phyloP scores from a whole-genome alignment of 352 stramenopile species.

The Phytophthora kernoviae region DNA sequence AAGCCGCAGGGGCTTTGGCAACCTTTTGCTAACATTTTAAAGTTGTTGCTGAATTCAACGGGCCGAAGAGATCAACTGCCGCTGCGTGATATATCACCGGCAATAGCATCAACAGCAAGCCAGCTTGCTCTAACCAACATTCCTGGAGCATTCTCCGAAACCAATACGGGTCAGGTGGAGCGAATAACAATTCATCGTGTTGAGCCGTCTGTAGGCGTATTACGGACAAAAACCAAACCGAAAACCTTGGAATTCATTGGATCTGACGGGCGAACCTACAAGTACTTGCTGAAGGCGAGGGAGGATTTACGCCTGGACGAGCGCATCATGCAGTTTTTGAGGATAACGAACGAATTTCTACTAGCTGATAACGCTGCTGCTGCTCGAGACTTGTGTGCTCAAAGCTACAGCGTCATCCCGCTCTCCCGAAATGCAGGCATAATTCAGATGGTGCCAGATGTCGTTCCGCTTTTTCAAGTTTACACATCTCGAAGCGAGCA shows the following conservation, averaged over 20 bases:
- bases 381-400: slow-evolving; percentile 48
- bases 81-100: slow-evolving; percentile 77
- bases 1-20: slow-evolving; percentile 51
- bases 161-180: slow-evolving; percentile 19
- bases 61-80: slow-evolving; percentile 58
- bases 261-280: slow-evolving; percentile 71
- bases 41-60: slow-evolving; percentile 45
- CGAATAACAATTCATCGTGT: slow-evolving; percentile 47
- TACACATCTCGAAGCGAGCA: slow-evolving; percentile 59
- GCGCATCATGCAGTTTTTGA: slow-evolving; percentile 90
- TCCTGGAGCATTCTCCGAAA: slow-evolving; percentile 45
- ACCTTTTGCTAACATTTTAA: slow-evolving; percentile 79
- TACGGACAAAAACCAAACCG: slow-evolving; percentile 87
- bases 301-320: slow-evolving; percentile 91
- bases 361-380: slow-evolving; percentile 44
- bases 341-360: slow-evolving; percentile 76
- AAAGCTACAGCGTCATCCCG: slow-evolving; percentile 83
- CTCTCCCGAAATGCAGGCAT: slow-evolving; percentile 79
- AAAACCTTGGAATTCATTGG: slow-evolving; percentile 85
- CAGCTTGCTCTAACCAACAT: slow-evolving; percentile 55
- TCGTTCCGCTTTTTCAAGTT: slow-evolving; percentile 83
- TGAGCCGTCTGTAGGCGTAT: slow-evolving; percentile 46
- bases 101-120: slow-evolving; percentile 49
- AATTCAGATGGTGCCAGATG: slow-evolving; percentile 88
- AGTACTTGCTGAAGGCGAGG: slow-evolving; percentile 86